Percentiles rank a stretch among this genome's conserved stretches.
Evolutionary conservation across 192 early-diverging fungal species (phyloP).

Genomic region (Lobosporangium transversale): DNA sequence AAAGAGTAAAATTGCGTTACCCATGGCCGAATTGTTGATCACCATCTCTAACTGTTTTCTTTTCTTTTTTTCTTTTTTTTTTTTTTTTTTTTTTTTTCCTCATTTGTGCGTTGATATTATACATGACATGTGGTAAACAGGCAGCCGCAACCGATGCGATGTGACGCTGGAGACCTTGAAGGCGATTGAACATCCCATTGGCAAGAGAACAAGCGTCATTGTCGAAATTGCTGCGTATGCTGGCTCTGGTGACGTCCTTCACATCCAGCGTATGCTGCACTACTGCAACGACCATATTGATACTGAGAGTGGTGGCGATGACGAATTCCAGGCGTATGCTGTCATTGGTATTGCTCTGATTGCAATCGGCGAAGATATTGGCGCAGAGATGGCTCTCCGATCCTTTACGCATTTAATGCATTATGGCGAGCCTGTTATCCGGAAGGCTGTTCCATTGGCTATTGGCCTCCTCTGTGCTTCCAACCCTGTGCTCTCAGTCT

Average conservation of each 20-base stretch:
- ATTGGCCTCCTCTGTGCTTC: slow-evolving; percentile 95
- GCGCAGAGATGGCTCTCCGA: slow-evolving; percentile 94
- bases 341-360: slow-evolving; percentile 96
- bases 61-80: no score
- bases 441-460: slow-evolving; percentile 93
- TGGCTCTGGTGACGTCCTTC: slow-evolving; percentile 95
- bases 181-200: slow-evolving; percentile 93
- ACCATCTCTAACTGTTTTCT: neutral
- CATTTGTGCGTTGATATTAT: neutral
- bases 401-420: slow-evolving; percentile 99
- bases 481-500: slow-evolving; percentile 90
- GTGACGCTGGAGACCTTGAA: slow-evolving; percentile 94
- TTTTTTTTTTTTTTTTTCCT: neutral
- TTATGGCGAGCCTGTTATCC: slow-evolving; percentile 96
- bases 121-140: slow-evolving; percentile 22
- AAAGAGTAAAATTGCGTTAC: neutral
- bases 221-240: slow-evolving; percentile 92
- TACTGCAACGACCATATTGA: slow-evolving; percentile 96
- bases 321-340: slow-evolving; percentile 92
- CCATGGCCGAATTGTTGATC: neutral
- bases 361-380: slow-evolving; percentile 97
- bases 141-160: slow-evolving; percentile 90
- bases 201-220: slow-evolving; percentile 87
- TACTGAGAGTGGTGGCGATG: slow-evolving; percentile 78
- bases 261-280: slow-evolving; percentile 96